Evolutionary conservation across 305 asterid genomes (phyloP).

Genomic region (Fraxinus sp.): DNA sequence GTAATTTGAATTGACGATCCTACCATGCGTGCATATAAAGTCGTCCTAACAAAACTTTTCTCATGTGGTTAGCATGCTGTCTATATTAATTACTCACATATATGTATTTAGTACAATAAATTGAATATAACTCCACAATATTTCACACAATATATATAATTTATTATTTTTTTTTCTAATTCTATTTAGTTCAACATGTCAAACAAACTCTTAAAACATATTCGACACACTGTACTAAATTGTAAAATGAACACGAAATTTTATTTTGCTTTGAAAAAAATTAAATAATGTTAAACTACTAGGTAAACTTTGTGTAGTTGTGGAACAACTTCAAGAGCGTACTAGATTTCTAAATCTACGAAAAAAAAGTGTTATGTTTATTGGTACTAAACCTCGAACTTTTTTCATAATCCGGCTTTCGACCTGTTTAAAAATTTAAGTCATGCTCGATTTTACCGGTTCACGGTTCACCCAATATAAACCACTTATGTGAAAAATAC

Average conservation of each 20-base stretch:
- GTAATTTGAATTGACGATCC: background rate
- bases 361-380: too few relatives aligned
- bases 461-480: background rate
- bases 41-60: background rate
- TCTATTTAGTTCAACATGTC: too few relatives aligned
- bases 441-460: background rate
- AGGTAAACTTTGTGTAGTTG: background rate
- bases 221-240: too few relatives aligned
- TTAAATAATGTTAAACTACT: background rate
- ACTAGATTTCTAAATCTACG: background rate
- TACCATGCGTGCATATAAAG: background rate
- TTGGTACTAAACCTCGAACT: background rate
- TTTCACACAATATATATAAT: too few relatives aligned
- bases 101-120: too few relatives aligned
- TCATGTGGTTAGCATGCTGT: background rate
- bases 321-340: background rate
- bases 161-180: too few relatives aligned
- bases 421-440: background rate
- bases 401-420: background rate
- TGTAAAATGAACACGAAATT: too few relatives aligned
- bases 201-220: too few relatives aligned
- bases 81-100: background rate
- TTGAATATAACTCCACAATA: too few relatives aligned
- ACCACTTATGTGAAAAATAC: background rate
- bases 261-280: background rate